Percentiles rank a stretch among this genome's conserved stretches.
phyloP scores from a whole-genome alignment of 768 basidiomycete species.

The Lyophyllum decastes region DNA sequence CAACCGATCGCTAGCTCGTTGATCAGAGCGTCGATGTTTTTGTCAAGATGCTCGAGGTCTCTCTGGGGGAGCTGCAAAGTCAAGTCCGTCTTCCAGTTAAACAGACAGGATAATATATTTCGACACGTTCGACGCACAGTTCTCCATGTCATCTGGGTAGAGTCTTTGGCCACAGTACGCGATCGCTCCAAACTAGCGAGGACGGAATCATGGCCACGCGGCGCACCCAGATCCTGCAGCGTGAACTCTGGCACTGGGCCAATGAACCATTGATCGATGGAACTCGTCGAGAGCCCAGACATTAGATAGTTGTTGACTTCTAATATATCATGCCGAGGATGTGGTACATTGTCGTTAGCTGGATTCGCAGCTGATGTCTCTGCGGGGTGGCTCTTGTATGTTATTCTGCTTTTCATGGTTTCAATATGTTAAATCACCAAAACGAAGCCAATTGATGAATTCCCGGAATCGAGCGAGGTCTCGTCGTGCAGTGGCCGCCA shows the following conservation, averaged over 20 bases:
- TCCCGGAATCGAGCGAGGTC: slow-evolving; percentile 76
- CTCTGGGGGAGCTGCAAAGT: slow-evolving; percentile 47
- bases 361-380: slow-evolving; percentile 55
- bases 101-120: too few relatives aligned
- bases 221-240: slow-evolving; percentile 49
- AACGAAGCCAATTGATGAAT: slow-evolving; percentile 77
- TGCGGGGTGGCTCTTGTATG: slow-evolving; percentile 19
- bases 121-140: slow-evolving; percentile 41
- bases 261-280: slow-evolving; percentile 80
- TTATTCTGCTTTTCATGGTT: slow-evolving; percentile 4
- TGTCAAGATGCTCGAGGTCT: slow-evolving; percentile 60
- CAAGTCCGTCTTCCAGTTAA: slow-evolving; percentile 14
- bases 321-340: slow-evolving; percentile 68
- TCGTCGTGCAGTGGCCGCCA: slow-evolving; percentile 63
- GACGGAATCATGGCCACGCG: slow-evolving; percentile 34
- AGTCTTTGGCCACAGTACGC: slow-evolving; percentile 46
- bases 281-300: slow-evolving; percentile 65
- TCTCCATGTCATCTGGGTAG: slow-evolving; percentile 49
- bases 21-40: slow-evolving; percentile 67
- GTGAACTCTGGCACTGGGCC: slow-evolving; percentile 59
- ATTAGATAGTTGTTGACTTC: slow-evolving; percentile 82
- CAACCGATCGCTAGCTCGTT: slow-evolving; percentile 63
- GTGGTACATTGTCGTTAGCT: slow-evolving; percentile 48
- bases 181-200: slow-evolving; percentile 47
- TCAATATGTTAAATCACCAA: slow-evolving; percentile 47